Evolutionary conservation across 495 filamentous ascomycete genomes (phyloP).

Genomic region (Hypoxylon fragiforme): DNA sequence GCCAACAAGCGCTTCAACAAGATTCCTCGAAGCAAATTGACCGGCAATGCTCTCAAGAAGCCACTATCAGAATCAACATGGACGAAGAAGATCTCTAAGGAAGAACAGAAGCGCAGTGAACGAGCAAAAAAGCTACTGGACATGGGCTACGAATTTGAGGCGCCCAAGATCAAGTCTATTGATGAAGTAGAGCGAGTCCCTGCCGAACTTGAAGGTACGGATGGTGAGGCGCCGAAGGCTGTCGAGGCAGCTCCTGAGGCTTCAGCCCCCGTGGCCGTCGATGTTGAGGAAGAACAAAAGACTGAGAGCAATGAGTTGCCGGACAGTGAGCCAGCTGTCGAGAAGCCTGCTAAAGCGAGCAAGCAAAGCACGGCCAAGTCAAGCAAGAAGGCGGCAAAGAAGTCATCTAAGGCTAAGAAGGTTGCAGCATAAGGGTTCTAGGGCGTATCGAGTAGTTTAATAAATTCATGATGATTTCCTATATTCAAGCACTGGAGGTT

Average conservation of each 20-base stretch:
- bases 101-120: conserved; percentile 65
- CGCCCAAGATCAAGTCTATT: conserved; percentile 71
- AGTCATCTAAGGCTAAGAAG: conserved; percentile 41
- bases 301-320: conserved; percentile 2
- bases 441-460: conserved; percentile 7
- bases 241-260: conserved; percentile 33
- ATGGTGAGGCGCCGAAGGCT: conserved; percentile 43
- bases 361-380: conserved; percentile 31
- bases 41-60: conserved; percentile 70
- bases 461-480: neutral
- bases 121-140: conserved; percentile 76
- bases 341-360: conserved; percentile 35
- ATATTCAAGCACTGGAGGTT: too few species aligned
- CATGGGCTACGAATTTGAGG: conserved; percentile 82
- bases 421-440: conserved; percentile 22
- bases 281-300: conserved; percentile 20
- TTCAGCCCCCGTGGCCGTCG: conserved; percentile 4
- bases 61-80: conserved; percentile 72
- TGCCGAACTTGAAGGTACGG: conserved; percentile 37
- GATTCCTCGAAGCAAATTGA: conserved; percentile 81
- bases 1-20: conserved; percentile 86
- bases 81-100: conserved; percentile 69
- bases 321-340: conserved; percentile 7
- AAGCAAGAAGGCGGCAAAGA: conserved; percentile 44
- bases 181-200: conserved; percentile 38